These are phyloP conservation scores for Geotrichum carabidarum DNA, from an alignment of 1,139 yeast genomes.

Conservation along the genomic window DNA sequence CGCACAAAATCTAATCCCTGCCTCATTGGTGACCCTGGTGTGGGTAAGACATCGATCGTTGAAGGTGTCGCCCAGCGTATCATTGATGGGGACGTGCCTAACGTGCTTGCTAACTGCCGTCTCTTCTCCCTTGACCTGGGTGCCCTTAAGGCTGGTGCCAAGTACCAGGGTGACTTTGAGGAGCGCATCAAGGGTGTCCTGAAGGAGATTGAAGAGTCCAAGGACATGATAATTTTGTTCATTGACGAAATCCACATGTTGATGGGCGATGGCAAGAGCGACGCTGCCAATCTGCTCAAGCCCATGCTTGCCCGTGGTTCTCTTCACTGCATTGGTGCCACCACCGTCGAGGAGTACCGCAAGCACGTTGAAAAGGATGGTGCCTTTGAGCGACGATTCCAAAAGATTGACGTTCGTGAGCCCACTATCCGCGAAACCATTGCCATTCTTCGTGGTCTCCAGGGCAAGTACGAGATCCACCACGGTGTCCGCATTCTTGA, in stretches of 20 bases:
- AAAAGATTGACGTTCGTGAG: slow-evolving; percentile 91
- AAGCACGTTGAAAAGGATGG: slow-evolving; percentile 93
- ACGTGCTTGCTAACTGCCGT: slow-evolving; percentile 71
- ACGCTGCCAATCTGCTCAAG: slow-evolving; percentile 93
- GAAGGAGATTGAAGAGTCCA: slow-evolving; percentile 85
- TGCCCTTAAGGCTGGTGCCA: slow-evolving; percentile 96
- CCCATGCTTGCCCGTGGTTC: slow-evolving; percentile 97
- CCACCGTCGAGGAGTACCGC: slow-evolving; percentile 91
- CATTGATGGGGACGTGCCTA: slow-evolving; percentile 91
- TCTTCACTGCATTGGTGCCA: slow-evolving; percentile 96
- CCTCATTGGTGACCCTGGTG: slow-evolving; percentile 98
- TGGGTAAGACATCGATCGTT: slow-evolving; percentile 95
- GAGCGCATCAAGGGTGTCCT: slow-evolving; percentile 95
- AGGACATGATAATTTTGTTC: slow-evolving; percentile 78
- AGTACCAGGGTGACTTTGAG: slow-evolving; percentile 97
- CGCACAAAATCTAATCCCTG: slow-evolving; percentile 96
- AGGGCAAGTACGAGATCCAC: slow-evolving; percentile 92
- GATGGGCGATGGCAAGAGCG: slow-evolving; percentile 94
- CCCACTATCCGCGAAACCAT: slow-evolving; percentile 90
- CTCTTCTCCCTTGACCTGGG: slow-evolving; percentile 88
- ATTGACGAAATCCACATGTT: slow-evolving; percentile 98
- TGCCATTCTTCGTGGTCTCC: slow-evolving; percentile 93
- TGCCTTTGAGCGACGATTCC: slow-evolving; percentile 98
- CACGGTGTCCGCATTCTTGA: slow-evolving; percentile 97
- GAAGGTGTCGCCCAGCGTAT: slow-evolving; percentile 98